These are phyloP conservation scores for Mucor sp. DNA, from an alignment of 371 early-diverging fungal genomes.

Conservation along the genomic window DNA sequence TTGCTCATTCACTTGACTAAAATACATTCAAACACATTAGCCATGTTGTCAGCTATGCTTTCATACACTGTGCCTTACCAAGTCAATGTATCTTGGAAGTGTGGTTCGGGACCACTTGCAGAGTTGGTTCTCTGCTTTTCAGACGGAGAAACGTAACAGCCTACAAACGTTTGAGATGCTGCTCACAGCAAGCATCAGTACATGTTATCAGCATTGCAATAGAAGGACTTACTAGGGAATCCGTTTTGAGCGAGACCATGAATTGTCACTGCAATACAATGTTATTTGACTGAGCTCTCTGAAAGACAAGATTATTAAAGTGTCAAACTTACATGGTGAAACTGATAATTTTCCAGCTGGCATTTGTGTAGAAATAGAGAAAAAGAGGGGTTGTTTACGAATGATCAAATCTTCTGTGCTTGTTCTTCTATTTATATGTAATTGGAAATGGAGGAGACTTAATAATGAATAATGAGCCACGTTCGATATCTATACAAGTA, in stretches of 20 bases:
- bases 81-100: slow-evolving; percentile 34
- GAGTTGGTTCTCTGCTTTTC: slow-evolving; percentile 48
- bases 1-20: slow-evolving; percentile 29
- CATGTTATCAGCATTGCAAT: background rate
- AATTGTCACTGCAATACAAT: slow-evolving; percentile 4
- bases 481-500: background rate
- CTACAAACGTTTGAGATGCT: slow-evolving; percentile 40
- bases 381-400: background rate
- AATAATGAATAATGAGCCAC: background rate
- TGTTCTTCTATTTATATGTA: background rate
- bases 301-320: background rate
- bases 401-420: background rate
- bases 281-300: background rate
- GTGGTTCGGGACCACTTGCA: slow-evolving; percentile 38
- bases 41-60: background rate
- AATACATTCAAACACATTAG: background rate
- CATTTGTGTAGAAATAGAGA: slow-evolving; percentile 6
- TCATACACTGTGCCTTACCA: slow-evolving; percentile 24
- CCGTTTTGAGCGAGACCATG: slow-evolving; percentile 24
- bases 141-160: slow-evolving; percentile 35
- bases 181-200: background rate
- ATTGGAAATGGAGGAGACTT: background rate
- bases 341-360: slow-evolving; percentile 22
- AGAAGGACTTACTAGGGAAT: slow-evolving; percentile 15
- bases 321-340: slow-evolving; percentile 15